Evolutionary conservation across 495 filamentous ascomycete genomes (phyloP), one percentile per base, ranked within the genome.

Genomic region (Talaromyces thailandensis): DNA sequence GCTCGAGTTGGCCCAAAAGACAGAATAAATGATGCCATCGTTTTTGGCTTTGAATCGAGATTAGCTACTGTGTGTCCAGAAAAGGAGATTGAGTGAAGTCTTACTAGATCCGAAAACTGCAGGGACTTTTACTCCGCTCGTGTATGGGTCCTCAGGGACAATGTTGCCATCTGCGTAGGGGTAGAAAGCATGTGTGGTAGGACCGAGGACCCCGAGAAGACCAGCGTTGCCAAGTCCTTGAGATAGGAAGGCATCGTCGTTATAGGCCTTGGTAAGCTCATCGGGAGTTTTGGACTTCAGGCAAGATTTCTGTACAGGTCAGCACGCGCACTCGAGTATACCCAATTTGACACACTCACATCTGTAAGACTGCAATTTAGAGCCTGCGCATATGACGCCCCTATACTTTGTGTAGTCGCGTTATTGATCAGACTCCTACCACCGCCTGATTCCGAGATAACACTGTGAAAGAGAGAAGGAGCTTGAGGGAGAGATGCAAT

Each of bases 401-500:
- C 64, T 16, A 62, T 14, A n/a, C 56, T 58, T 61, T 67, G 67
- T 6, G 31, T 21, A 45, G 37, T 62, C 12, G 53, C 25, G 18
- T 57, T 61, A 58, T 31, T n/a, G 59, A 62, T 58, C 52, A 75
- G 24, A 56, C 67, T 56, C 35, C 62, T 64, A 2, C 70, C 67
- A 58, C 65, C 72, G 12, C 70, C 69, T 35, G 76, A 79, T 64
- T 79, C 73, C 21, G 68, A 51, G 25, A 73, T 70, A 26, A 64
- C 70, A 58, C 73, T 68, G 2, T 69, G 67, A 37, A 76, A 62
- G 24, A 79, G 64, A 23, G 60, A 65, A 45, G 70, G 65, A 14
- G 73, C 68, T 61, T 76, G 58, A 14, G 71, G 70, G 50, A 79
- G 65, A 59, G 73, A 73, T 2, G 69, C 66, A 61, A 76, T 25